Base-by-base conservation (phyloP, 1,139 yeast species). In the Lodderomyces theae region DNA sequence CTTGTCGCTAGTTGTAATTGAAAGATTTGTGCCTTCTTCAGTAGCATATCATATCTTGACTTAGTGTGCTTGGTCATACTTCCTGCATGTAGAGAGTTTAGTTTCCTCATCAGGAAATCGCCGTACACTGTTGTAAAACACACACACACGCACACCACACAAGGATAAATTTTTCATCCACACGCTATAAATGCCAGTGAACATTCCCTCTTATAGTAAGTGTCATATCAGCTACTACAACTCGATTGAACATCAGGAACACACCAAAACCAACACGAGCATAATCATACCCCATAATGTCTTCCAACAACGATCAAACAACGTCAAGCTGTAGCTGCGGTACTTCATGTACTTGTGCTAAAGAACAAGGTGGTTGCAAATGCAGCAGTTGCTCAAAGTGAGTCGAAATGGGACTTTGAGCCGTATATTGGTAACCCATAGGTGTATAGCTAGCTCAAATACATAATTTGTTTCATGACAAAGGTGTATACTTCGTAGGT, bases 281-380 rank as follows among this genome's bases (percentile, higher is more conserved):
- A 21, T 6, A 21, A 21, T 7, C 9, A 21, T 21, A 21, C 23
- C 9, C 11, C 26, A 24, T 5, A 24, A 24, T 24, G 26, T 24
- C 26, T 15, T 28, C 31, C 3, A 28, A 24, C 26, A 24, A 15
- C 31, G 31, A 28, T 3, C 16, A 28, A 28, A 15, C 31, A 5
- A 28, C 13, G 11, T 15, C 17, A 12, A 26, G 17, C 17, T 28
- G 31, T 18, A 28, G 31, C n/a, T 28, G 31, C 10, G 31, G 31
- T 10, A 5, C 31, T 15, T 28, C 31, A 15, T 28, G 31, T 16
- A 28, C 31, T 28, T 28, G 31, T 16, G 8, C 31, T 4, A 28
- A 15, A 5, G 31, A 28, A 7, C 18, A 28, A 28, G 31, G 31
- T 28, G 31, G 31, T 5, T 28, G 31, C 31, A 28, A 28, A 15